Base-by-base conservation (phyloP, 2,329 filamentous ascomycete species). In the Claviceps lovelessii region DNA sequence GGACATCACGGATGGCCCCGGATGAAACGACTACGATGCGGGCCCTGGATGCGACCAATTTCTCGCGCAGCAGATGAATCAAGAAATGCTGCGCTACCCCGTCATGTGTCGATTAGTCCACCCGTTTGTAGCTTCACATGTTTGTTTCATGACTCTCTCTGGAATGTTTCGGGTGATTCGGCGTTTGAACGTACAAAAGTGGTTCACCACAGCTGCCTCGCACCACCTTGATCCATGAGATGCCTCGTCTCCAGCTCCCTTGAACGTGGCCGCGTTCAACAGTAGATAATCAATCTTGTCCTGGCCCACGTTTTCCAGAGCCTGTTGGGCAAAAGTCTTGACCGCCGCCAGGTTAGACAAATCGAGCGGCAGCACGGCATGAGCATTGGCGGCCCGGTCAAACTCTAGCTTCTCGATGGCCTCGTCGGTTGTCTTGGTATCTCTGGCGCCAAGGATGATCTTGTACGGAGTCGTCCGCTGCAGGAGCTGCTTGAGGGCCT, bases 11-110 rank as follows among this genome's bases (percentile, higher is more conserved):
- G 9, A 78, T 60, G 0, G 70, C 75, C 1, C 76, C 76, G 0
- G 76, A 77, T 0, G 77, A 79, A 0, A 79, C 74, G 8, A 78
- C 63, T 3, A 79, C 70, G 46, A 79, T 66, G 44, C 76, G 71
- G 1, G 74, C 69, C 51, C 67, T 68, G 35, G 74, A 77, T 4
- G 67, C 65, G 4, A 73, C 69, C 17, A 79, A 59, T 60, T 76
- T 78, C 23, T 76, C 70, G 3, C 69, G 68, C 33, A 80, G 62
- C 3, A 78, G 64, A 58, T 79, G 76, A 0, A 71, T 63, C 1
- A 80, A 68, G 55, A 79, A 79, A 60, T 79, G 76, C 55, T 79
- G 77, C 5, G 77, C 76, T 79, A 52, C 28, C 37, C 37, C 2
- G 11, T 39, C 19, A 37, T n/a, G 9, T 9, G 7, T 9, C 15